Evolutionary conservation across 352 stramenopile genomes (phyloP).

Genomic region (Phytopythium delawarense): DNA sequence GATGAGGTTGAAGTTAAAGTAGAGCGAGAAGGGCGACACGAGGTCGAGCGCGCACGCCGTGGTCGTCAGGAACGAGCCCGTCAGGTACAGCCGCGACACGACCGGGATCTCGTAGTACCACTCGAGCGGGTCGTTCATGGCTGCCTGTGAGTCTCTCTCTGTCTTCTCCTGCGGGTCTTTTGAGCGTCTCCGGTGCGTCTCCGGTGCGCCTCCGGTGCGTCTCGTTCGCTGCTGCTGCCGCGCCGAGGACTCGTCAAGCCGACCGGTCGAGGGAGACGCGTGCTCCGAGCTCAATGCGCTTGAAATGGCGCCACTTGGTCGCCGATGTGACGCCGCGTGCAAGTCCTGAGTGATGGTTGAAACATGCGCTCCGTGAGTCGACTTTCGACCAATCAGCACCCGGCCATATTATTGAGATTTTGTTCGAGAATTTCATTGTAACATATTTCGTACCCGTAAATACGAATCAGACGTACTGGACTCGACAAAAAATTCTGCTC

Average conservation of each 20-base stretch:
- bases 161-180: no score
- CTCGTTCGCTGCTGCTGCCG: not conserved
- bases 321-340: not conserved
- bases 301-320: conserved; percentile 25
- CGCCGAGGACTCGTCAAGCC: not conserved
- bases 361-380: no score
- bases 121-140: conserved; percentile 86
- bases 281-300: conserved; percentile 3
- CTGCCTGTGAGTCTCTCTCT: not conserved
- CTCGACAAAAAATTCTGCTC: no score
- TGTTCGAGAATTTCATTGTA: no score
- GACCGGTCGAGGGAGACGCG: not conserved
- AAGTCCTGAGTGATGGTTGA: no score
- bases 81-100: conserved; percentile 98
- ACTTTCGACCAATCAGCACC: no score
- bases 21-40: conserved; percentile 95
- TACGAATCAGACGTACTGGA: no score
- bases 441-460: no score
- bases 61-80: conserved; percentile 96
- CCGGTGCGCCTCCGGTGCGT: not conserved
- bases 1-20: conserved; percentile 95
- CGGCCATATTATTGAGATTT: no score
- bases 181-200: no score
- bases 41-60: conserved; percentile 95
- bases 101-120: conserved; percentile 99